Percentiles rank a stretch among this genome's conserved stretches.
Conservation (phyloP, 2,329 filamentous ascomycete genomes). For the Aspergillus neoniger region DNA sequence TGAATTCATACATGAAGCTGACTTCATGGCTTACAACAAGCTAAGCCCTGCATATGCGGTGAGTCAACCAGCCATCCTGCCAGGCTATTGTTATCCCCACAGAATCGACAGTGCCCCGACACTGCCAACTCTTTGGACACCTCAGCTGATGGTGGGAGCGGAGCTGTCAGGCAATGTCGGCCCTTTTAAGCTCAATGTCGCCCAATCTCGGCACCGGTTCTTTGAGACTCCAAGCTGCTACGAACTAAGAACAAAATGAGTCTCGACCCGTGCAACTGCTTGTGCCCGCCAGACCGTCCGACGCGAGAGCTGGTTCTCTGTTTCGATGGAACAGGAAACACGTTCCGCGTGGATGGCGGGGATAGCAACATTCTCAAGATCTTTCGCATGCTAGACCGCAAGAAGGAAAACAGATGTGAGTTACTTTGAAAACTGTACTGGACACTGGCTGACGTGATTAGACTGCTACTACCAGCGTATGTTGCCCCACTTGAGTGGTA, state of each 20-base stretch:
- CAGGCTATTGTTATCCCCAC: background rate
- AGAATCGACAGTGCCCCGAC: background rate
- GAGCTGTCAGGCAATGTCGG: background rate
- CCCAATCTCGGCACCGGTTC: background rate
- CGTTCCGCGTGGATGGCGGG: conserved; percentile 39
- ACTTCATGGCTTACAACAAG: background rate
- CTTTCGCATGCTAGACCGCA: conserved; percentile 41
- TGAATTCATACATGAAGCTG: background rate
- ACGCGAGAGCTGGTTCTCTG: conserved; percentile 34
- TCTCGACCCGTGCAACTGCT: background rate
- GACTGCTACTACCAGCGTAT: conserved; percentile 27
- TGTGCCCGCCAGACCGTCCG: background rate
- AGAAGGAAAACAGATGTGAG: conserved; percentile 26
- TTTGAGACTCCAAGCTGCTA: no score
- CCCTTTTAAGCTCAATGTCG: background rate
- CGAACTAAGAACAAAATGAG: background rate
- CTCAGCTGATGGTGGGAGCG: background rate
- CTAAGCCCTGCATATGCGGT: conserved; percentile 1
- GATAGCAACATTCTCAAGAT: conserved; percentile 49
- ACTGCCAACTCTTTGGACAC: background rate
- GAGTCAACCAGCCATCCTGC: background rate
- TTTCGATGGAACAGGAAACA: conserved; percentile 46
- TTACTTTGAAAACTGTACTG: background rate
- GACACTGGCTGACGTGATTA: background rate
- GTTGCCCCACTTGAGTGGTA: background rate